Base-by-base conservation (phyloP, 1,284 basidiomycete species). In the Apiotrichum gracile region DNA sequence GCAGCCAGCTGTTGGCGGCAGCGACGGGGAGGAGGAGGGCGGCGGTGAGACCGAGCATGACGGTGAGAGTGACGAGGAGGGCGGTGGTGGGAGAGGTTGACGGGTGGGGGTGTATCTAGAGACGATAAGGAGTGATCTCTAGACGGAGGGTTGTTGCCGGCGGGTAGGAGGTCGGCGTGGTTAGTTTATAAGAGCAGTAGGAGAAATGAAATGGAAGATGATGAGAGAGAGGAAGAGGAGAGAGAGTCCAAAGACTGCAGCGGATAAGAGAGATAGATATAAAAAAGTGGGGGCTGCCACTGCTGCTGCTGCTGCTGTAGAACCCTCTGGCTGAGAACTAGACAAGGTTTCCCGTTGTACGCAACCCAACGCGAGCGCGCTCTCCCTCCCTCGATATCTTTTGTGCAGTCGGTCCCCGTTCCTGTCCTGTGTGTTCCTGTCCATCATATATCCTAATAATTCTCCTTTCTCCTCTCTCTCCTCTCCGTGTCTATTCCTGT, bases 1-100 rank as follows among this genome's bases (percentile, higher is more conserved):
- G 54, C 47, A 27, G 41, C 50, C 47, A 58, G 19, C 37, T 24
- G 31, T 43, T n/a, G 22, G 54, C 41, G n/a, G 48, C 52, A 4
- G 31, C 43, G 17, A 45, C 25, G 34, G 47, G 35, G 43, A 52
- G 43, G 42, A 47, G 44, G 24, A 52, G 35, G 33, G 46, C 33
- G 25, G 55, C 45, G 34, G 55, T 52, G 19, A 54, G 41, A 31
- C 49, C 31, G 39, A 46, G 22, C 46, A 60, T 49, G 47, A 51
- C 49, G 40, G 24, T 43, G 46, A 24, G 29, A 17, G 43, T 19
- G 27, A 34, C 27, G 35, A 38, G 24, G 4, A 26, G 49, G 25
- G 41, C n/a, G 31, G 29, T 37, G n/a, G 17, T 8, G n/a, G 34
- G n/a, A 51, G 27, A 22, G n/a, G 47, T 41, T 14, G 24, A 22